Conservation (phyloP, 768 basidiomycete genomes). For the Calocera viscosa region DNA sequence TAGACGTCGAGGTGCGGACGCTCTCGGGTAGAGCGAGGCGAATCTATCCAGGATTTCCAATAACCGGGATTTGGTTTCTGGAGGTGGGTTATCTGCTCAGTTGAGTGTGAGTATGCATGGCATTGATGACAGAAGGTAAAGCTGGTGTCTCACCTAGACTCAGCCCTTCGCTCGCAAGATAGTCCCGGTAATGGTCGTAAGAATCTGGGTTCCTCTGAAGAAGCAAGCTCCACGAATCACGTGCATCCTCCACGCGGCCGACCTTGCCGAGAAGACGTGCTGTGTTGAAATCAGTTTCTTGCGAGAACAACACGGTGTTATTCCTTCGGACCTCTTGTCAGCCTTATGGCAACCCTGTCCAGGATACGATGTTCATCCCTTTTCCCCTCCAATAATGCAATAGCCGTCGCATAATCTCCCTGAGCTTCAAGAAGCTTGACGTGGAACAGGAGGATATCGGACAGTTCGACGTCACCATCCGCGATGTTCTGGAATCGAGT, state of each 20-base stretch:
- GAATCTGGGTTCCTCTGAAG: slow-evolving; percentile 79
- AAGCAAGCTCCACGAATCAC: slow-evolving; percentile 65
- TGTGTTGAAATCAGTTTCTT: slow-evolving; percentile 24
- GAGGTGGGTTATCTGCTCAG: not conserved
- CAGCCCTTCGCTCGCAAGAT: slow-evolving; percentile 51
- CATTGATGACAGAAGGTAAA: no score
- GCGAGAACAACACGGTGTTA: not conserved
- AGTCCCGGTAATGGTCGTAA: slow-evolving; percentile 66
- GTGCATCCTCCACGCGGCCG: slow-evolving; percentile 51
- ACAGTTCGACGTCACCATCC: slow-evolving; percentile 67
- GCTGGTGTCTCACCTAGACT: slow-evolving; percentile 57
- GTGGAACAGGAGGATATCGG: slow-evolving; percentile 71
- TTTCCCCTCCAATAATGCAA: slow-evolving; percentile 47
- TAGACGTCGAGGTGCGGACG: slow-evolving; percentile 60
- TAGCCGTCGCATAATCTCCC: slow-evolving; percentile 28
- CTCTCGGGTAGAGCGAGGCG: slow-evolving; percentile 47
- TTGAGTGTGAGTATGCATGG: no score
- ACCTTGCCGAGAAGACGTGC: slow-evolving; percentile 68
- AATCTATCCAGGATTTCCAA: slow-evolving; percentile 50
- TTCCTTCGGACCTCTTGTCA: slow-evolving; percentile 46
- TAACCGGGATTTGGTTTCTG: slow-evolving; percentile 21
- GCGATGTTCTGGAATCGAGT: slow-evolving; percentile 48
- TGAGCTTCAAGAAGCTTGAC: slow-evolving; percentile 59
- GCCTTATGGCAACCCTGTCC: slow-evolving; percentile 56
- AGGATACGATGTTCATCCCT: slow-evolving; percentile 55